Evolutionary conservation across 2,329 filamentous ascomycete species (phyloP), one percentile per base, ranked within the genome.

Genomic region (Phoma sp.): DNA sequence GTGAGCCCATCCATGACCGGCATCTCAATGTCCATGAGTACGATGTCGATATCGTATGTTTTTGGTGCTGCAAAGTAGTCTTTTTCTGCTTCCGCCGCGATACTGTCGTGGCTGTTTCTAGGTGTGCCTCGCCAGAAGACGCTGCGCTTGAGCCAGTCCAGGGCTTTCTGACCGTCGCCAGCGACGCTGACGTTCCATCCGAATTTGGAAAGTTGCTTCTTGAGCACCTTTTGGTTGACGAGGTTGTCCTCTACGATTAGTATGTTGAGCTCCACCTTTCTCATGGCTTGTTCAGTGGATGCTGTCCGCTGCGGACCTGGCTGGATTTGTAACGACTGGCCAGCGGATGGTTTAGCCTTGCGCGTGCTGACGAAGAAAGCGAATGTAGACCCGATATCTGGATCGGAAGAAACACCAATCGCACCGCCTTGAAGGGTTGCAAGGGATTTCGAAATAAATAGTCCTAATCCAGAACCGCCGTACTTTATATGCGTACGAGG

Each of bases 381-480:
- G 29, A 79, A 79, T 0, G 70, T 77, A 11, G 71, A 74, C 1
- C 70, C 70, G 25, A 64, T 39, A 1, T 68, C 66, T 37, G 72
- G 67, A 17, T 58, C 60, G 1, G 76, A 77, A 2, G 60, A 62
- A 9, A 79, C 76, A 5, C 77, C 77, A 17, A 79, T 78, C n/a
- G 76, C 69, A 7, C 77, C 77, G 3, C 76, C 77, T 46, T 72
- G 68, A 7, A 73, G 49, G 36, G 58, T 60, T 7, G 60, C 56
- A 5, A 71, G 63, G 1, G 64, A 64, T 17, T 76, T 69, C 14
- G 74, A 76, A n/a, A 79, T 78, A 52, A 77, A 78, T 0, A 80
- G 66, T 0, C 77, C 77, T 0, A 78, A 61, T 0, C 76, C 76
- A 5, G 73, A 75, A 10, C 77, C 77, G 4, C 76, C 77, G 33